A percentile compares a stretch with the other conserved stretches of the same genome.
Conservation (phyloP, 2,329 filamentous ascomycete genomes). For the Hyphodiscus sp. region DNA sequence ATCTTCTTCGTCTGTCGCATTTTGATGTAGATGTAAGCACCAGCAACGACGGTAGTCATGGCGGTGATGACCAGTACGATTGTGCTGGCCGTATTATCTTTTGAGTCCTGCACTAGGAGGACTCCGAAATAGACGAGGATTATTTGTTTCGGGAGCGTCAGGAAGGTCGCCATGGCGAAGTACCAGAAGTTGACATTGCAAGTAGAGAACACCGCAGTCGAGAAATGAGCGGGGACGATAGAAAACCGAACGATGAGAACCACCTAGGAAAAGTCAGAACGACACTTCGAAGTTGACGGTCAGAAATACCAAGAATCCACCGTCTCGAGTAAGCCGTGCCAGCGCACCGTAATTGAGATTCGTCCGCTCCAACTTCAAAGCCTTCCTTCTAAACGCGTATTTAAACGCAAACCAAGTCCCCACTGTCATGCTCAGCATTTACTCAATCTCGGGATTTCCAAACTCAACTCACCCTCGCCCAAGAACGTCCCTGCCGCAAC, state of each 20-base stretch:
- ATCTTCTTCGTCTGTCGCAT: conserved; percentile 31
- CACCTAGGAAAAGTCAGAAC: conserved; percentile 24
- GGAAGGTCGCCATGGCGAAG: conserved; percentile 34
- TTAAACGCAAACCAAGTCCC: conserved; percentile 38
- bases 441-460: neutral
- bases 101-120: conserved; percentile 28
- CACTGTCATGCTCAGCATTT: conserved; percentile 5
- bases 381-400: conserved; percentile 31
- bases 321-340: conserved; percentile 35
- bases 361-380: conserved; percentile 34
- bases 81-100: conserved; percentile 29
- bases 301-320: conserved; percentile 33
- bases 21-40: conserved; percentile 33
- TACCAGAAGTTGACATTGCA: conserved; percentile 37
- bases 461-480: conserved; percentile 30
- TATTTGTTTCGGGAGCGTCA: conserved; percentile 37
- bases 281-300: neutral
- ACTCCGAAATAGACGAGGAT: conserved; percentile 37
- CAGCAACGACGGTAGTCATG: conserved; percentile 32
- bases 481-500: conserved; percentile 37
- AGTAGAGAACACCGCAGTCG: conserved; percentile 38
- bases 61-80: conserved; percentile 18
- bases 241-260: conserved; percentile 37
- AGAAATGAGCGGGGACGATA: conserved; percentile 36
- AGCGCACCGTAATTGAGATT: conserved; percentile 36